Percentiles rank a stretch among this genome's conserved stretches.
Evolutionary conservation across 768 basidiomycete genomes (phyloP).

Genomic region (Lentinula boryana): DNA sequence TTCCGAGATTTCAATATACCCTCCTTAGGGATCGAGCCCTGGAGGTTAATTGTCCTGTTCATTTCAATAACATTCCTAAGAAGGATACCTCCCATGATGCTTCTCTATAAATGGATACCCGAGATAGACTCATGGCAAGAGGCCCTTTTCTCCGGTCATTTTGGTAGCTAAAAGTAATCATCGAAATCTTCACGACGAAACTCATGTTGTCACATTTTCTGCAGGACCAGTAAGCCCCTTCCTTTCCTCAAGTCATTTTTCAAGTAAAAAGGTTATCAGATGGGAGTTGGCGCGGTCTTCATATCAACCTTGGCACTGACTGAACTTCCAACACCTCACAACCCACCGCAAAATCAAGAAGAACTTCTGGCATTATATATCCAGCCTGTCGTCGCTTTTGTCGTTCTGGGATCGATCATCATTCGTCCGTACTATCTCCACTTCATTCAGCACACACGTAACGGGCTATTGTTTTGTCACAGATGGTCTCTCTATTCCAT

Average conservation of each 20-base stretch:
- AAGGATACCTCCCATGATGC: constrained; percentile 72
- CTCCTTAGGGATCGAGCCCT: constrained; percentile 57
- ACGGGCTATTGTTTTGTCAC: neutral
- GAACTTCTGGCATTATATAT: constrained; percentile 70
- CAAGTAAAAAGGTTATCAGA: constrained; percentile 31
- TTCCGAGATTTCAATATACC: constrained; percentile 52
- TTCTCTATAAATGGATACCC: constrained; percentile 79
- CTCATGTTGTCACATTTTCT: neutral
- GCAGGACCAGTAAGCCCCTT: constrained; percentile 45
- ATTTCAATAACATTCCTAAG: constrained; percentile 67
- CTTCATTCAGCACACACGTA: neutral
- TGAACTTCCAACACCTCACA: constrained; percentile 48
- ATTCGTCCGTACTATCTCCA: constrained; percentile 47
- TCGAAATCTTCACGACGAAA: neutral
- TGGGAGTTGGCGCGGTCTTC: constrained; percentile 92
- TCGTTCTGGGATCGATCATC: constrained; percentile 83
- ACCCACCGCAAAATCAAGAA: constrained; percentile 60
- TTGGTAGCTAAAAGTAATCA: constrained; percentile 40
- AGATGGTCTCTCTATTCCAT: constrained; percentile 71
- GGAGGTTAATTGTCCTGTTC: constrained; percentile 66
- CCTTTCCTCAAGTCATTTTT: too few relatives aligned
- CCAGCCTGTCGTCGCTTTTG: constrained; percentile 81
- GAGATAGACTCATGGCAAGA: constrained; percentile 83
- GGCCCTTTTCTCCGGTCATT: constrained; percentile 89
- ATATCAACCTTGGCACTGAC: constrained; percentile 70